Evolutionary conservation across 805 yeast genomes (phyloP), one percentile per base, ranked within the genome.

Genomic region (Spathaspora boniae): DNA sequence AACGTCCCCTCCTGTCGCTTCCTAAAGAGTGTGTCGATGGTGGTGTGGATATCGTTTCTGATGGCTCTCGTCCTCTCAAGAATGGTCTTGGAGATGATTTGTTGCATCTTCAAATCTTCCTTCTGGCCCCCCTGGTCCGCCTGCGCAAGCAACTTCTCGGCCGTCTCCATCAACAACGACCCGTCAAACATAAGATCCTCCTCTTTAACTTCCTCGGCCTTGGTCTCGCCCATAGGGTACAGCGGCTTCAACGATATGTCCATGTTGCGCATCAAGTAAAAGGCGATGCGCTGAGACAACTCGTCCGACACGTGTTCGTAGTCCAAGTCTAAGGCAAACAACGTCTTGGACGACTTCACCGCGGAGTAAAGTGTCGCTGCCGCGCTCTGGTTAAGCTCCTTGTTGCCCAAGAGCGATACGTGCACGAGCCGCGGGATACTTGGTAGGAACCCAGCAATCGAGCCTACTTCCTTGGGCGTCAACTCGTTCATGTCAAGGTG

Each of bases 111-210:
- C 19, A 53, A 42, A 35, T 68, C 70, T 22, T 58, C 67, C 26
- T 51, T 40, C 28, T 52, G 58, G 56, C 47, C 61, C 53, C 48
- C 58, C 29, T 59, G 62, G 36, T 71, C 64, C 29, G 60, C 54
- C 33, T 61, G 63, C 21, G 51, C 74, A 36, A 84, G 56, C 36
- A 84, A 56, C 40, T 76, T 74, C 42, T 80, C 87, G 0, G 89
- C 91, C 2, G 86, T 74, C 53, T 81, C 82, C 48, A 86, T 80
- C 32, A 84, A 66, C 38, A 84, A 61, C 0, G 87, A 73, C 5
- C 91, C 93, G 59, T 83, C 91, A 53, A 80, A 82, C 55, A 84
- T 70, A 32, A 84, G 64, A 44, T 84, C 91, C 53, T 66, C 70
- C 55, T 52, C 50, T 23, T 50, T 42, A 9, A 54, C 53, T 14